phyloP scores from a whole-genome alignment of 768 basidiomycete species.

The Tylopilus plumbeoviolaceoides region DNA sequence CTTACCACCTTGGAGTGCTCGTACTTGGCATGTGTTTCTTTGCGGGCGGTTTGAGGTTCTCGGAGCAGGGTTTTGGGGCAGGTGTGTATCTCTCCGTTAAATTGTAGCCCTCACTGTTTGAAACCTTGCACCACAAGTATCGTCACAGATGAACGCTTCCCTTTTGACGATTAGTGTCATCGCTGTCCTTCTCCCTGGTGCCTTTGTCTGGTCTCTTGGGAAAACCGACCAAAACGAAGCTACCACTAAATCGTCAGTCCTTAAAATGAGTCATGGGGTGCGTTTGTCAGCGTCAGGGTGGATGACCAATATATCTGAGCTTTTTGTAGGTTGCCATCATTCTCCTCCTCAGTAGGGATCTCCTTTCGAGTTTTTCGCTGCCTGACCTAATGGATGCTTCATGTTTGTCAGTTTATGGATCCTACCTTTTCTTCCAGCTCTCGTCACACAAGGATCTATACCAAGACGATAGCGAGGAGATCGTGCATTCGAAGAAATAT shows the following conservation, averaged over 20 bases:
- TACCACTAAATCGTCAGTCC: slow-evolving; percentile 42
- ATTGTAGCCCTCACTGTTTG: neutral
- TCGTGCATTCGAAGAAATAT: slow-evolving; percentile 38
- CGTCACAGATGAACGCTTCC: slow-evolving; percentile 71
- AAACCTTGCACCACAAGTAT: slow-evolving; percentile 39
- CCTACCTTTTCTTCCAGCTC: slow-evolving; percentile 77
- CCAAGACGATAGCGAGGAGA: slow-evolving; percentile 39
- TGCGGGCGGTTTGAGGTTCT: slow-evolving; percentile 71
- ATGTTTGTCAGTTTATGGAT: slow-evolving; percentile 55
- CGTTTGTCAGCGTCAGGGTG: slow-evolving; percentile 15
- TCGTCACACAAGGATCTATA: slow-evolving; percentile 77
- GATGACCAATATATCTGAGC: slow-evolving; percentile 5
- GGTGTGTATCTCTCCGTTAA: slow-evolving; percentile 40
- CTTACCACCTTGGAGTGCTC: slow-evolving; percentile 46
- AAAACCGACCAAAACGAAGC: slow-evolving; percentile 3
- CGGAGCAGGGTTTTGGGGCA: slow-evolving; percentile 73
- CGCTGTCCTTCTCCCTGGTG: slow-evolving; percentile 73
- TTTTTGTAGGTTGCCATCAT: slow-evolving; percentile 62
- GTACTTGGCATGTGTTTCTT: slow-evolving; percentile 86
- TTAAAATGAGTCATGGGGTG: slow-evolving; percentile 77
- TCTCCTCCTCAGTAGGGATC: slow-evolving; percentile 64
- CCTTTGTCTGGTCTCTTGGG: slow-evolving; percentile 62
- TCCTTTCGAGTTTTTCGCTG: neutral
- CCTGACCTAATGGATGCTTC: slow-evolving; percentile 1
- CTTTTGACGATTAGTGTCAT: slow-evolving; percentile 74